Conservation (phyloP, 2,329 filamentous ascomycete species). For the Sclerotinia glacialis region DNA sequence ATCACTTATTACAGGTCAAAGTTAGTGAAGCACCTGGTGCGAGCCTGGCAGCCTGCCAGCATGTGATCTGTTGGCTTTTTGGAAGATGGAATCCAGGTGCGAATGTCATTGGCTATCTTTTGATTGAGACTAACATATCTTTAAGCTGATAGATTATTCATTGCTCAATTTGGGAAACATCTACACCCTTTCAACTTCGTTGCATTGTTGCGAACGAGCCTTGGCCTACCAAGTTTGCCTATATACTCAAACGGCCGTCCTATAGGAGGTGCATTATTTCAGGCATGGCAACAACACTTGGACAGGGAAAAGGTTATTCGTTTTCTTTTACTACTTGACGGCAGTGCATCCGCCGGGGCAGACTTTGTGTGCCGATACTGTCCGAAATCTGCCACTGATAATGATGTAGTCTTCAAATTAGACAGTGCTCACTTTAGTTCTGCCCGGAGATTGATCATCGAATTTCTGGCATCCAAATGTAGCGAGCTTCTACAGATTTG, state of each 20-base stretch:
- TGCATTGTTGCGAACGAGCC: constrained; percentile 66
- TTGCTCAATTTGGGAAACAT: constrained; percentile 61
- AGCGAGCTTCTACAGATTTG: constrained; percentile 33
- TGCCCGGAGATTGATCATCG: constrained; percentile 36
- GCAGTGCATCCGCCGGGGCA: neutral
- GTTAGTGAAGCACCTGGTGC: constrained; percentile 66
- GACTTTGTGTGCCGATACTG: constrained; percentile 29
- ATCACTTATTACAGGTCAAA: constrained; percentile 62
- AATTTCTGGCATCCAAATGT: constrained; percentile 36
- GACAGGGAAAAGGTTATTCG: constrained; percentile 47
- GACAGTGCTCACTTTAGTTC: constrained; percentile 35
- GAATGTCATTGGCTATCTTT: constrained; percentile 33
- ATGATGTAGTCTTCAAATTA: constrained; percentile 25
- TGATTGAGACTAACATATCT: constrained; percentile 18
- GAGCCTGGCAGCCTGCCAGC: constrained; percentile 64
- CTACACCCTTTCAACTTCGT: constrained; percentile 64
- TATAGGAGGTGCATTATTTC: constrained; percentile 35
- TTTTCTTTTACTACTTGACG: constrained; percentile 55
- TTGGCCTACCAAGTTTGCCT: constrained; percentile 47
- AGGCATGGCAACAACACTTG: constrained; percentile 37
- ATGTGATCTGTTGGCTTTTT: constrained; percentile 78
- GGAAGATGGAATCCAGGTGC: constrained; percentile 78
- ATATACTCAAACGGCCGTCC: constrained; percentile 19
- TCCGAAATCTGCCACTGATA: constrained; percentile 24
- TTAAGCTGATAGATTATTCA: constrained; percentile 65